A percentile compares a stretch with the other conserved stretches of the same genome.
These are phyloP conservation scores for Fremontodendron californicum DNA, from an alignment of 345 rosid genomes.

Conservation along the genomic window DNA sequence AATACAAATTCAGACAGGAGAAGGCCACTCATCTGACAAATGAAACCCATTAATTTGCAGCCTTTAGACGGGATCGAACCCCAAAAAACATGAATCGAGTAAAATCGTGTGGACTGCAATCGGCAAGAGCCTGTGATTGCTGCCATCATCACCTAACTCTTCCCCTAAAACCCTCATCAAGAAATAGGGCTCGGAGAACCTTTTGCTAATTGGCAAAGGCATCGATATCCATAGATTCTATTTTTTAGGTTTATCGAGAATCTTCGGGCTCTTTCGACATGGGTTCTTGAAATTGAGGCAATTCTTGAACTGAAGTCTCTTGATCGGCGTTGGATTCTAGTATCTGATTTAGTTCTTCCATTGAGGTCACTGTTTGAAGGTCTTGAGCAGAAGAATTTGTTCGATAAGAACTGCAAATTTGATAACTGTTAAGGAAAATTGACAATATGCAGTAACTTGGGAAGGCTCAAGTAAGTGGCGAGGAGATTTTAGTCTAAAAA, in stretches of 20 bases:
- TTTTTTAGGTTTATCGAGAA: neutral
- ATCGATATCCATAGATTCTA: slow-evolving; percentile 30
- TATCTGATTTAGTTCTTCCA: neutral
- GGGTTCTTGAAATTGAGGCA: no score
- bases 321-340: neutral
- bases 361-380: neutral
- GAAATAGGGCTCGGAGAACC: slow-evolving; percentile 53
- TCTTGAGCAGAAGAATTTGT: neutral
- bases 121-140: slow-evolving; percentile 37
- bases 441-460: no score
- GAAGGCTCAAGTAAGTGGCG: no score
- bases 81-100: slow-evolving; percentile 63
- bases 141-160: slow-evolving; percentile 36
- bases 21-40: slow-evolving; percentile 44
- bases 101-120: slow-evolving; percentile 66
- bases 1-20: slow-evolving; percentile 41
- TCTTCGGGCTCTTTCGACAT: neutral
- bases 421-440: no score
- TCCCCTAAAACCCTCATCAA: slow-evolving; percentile 47
- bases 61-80: slow-evolving; percentile 34
- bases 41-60: slow-evolving; percentile 33
- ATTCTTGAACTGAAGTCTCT: slow-evolving; percentile 7
- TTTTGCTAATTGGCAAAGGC: slow-evolving; percentile 18
- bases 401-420: no score
- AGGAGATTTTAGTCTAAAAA: no score